Evolutionary conservation across 305 asterid species (phyloP), one percentile per base, ranked within the genome.

Genomic region (Petunia hybrid): DNA sequence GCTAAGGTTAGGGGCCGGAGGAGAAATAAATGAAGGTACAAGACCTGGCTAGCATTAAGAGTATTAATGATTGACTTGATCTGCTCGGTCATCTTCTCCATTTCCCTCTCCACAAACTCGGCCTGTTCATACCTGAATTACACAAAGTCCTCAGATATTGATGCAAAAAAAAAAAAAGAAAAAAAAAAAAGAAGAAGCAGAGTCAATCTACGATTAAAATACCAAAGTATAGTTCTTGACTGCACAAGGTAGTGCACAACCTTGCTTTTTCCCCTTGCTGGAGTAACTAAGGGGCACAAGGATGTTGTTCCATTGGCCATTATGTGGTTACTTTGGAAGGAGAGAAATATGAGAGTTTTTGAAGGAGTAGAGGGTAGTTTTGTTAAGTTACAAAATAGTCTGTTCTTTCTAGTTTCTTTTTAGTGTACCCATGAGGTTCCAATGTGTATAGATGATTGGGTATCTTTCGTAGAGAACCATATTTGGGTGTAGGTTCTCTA

Each of bases 71-170:
- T 91, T 36, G 97, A 88, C 83, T 89, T 96, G 81, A 96, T 91
- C 80, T 92, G 95, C 64, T 94, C 97, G 5, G 92, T 89, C 98
- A 93, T 93, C 81, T 96, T 94, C 88, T 92, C 98, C 82, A 93
- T 82, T 65, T 90, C 98, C 80, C 91, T 88, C 88, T 96, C 98
- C 76, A 90, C 83, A 84, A 92, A 59, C 87, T 96, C 99, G 62
- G 97, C 90, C 87, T 92, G 98, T 87, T 94, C 98, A 78, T 90
- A 93, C 98, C 98, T 96, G 89, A 86, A 84, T 41, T 36, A 48
- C 78, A 73, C 78, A 41, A 79, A 41, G 60, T 79, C 67, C 65
- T 16, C 73, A 42, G 36, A 78, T 46, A 41, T 51, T 7, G 31
- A 60, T 42, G 73, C 61, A 22, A 31, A 60, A 77, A n/a, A 57